phyloP scores from a whole-genome alignment of 495 filamentous ascomycete genomes.

The Clohesyomyces aquaticus region DNA sequence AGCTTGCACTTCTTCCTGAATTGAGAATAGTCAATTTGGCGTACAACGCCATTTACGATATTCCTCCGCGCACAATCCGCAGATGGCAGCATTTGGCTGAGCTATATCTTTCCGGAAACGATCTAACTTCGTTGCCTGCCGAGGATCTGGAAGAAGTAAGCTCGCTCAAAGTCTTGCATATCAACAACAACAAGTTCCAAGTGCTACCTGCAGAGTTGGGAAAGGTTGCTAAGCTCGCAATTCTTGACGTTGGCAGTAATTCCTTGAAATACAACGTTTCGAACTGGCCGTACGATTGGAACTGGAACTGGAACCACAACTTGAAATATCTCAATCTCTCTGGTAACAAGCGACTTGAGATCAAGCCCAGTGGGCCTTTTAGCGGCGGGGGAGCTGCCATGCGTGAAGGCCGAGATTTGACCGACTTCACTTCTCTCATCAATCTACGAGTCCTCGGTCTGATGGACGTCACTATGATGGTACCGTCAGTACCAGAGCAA shows the following conservation, averaged over 20 bases:
- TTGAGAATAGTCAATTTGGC: conserved; percentile 89
- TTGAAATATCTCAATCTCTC: conserved; percentile 95
- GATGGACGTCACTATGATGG: conserved; percentile 97
- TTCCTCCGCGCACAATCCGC: conserved; percentile 83
- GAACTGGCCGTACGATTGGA: conserved; percentile 99
- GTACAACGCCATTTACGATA: conserved; percentile 90
- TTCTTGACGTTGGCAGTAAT: conserved; percentile 95
- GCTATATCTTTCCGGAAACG: conserved; percentile 94
- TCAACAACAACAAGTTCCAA: conserved; percentile 98
- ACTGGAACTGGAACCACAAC: conserved; percentile 98
- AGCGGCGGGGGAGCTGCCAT: conserved; percentile 55
- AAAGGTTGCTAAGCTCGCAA: conserved; percentile 85
- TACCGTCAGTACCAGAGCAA: conserved; percentile 89
- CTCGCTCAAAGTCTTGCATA: conserved; percentile 83
- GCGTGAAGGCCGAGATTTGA: conserved; percentile 66
- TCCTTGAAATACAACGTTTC: conserved; percentile 98
- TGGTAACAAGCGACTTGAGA: conserved; percentile 95
- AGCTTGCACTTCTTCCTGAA: conserved; percentile 80
- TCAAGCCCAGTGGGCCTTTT: conserved; percentile 75
- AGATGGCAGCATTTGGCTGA: conserved; percentile 87
- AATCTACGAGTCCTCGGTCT: conserved; percentile 88
- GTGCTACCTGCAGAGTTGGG: conserved; percentile 94
- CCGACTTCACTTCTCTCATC: conserved; percentile 85
- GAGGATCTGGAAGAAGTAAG: conserved; percentile 91
- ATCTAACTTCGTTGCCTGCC: conserved; percentile 84